Base-by-base conservation (phyloP, 2,329 filamentous ascomycete genomes). In the Myriosclerotinia duriaeana region DNA sequence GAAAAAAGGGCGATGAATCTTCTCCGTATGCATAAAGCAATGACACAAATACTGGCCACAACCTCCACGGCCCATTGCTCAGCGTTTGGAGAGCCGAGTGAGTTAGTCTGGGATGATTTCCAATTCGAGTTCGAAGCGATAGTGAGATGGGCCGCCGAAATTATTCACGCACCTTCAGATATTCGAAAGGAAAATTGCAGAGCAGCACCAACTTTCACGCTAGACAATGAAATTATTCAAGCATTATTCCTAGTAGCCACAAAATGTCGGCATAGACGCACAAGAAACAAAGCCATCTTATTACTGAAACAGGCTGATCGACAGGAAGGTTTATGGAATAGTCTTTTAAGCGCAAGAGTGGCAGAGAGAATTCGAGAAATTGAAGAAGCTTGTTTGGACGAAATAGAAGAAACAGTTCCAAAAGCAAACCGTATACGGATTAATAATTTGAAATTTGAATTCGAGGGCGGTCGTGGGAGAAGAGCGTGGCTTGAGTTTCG, bases 241-340 rank as follows among this genome's bases (percentile, higher is more conserved):
- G 85, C 85, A 0, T 79, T 89, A 0, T 89, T 85, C 68, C 82
- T 88, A 7, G 84, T 87, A 15, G 86, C 85, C 14, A 87, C 84
- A 11, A 87, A 87, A 72, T 89, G 86, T 71, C 82, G 86, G 5
- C 82, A 88, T 67, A 80, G 82, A 0, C 69, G 77, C 1, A 80
- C 83, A 53, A 82, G 87, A 17, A 79, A 84, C n/a, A 83, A 84
- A 69, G 87, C 87, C 15, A 87, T 89, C 58, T 80, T 84, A 70
- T 78, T 89, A 15, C 76, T 89, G 60, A 79, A 80, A 58, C 84
- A 81, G 70, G 85, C 83, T 71, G 81, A 85, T 14, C 80, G 87
- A 22, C 80, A 86, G 56, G 87, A 89, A 76, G 87, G 85, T 40
- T 86, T 89, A 79, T 89, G 87, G 87, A 86, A 89, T 53, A 65